Percentiles rank a stretch among this genome's conserved stretches.
phyloP scores from a whole-genome alignment of 345 rosid species.

The Dipteronia sinensis region DNA sequence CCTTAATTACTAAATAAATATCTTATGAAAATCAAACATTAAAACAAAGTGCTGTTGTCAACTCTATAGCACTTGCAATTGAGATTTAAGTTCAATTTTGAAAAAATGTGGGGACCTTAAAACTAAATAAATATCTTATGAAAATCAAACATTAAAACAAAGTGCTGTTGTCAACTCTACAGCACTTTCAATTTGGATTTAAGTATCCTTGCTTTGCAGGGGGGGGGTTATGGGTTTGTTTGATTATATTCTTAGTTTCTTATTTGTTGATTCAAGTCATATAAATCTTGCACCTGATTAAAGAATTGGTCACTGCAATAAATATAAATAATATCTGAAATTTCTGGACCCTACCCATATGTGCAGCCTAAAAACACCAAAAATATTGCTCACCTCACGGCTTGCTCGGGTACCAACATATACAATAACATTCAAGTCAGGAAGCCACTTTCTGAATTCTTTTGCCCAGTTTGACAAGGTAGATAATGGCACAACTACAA shows the following conservation, averaged over 20 bases:
- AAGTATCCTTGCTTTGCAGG: not conserved
- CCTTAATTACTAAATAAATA: not conserved
- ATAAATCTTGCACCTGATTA: not conserved
- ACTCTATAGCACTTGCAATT: not conserved
- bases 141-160: not conserved
- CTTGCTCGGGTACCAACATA: conserved; percentile 99
- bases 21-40: not conserved
- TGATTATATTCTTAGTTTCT: not conserved
- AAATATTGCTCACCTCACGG: conserved; percentile 74
- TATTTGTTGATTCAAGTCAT: not conserved
- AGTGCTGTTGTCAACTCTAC: not conserved
- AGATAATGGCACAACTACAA: conserved; percentile 97
- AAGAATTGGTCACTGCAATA: not conserved
- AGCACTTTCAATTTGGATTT: not conserved
- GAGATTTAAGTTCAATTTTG: not conserved
- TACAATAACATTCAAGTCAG: conserved; percentile 84
- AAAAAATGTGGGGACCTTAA: not conserved
- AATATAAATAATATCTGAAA: not conserved
- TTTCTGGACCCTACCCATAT: not conserved
- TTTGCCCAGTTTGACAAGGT: conserved; percentile 99
- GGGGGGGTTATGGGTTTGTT: not conserved
- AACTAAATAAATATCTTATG: not conserved
- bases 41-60: not conserved
- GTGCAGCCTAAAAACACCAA: conserved; percentile 6
- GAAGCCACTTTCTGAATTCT: conserved; percentile 99